Evolutionary conservation across 345 rosid genomes (phyloP), one percentile per base, ranked within the genome.

Genomic region (Moricandia moricandioides): DNA sequence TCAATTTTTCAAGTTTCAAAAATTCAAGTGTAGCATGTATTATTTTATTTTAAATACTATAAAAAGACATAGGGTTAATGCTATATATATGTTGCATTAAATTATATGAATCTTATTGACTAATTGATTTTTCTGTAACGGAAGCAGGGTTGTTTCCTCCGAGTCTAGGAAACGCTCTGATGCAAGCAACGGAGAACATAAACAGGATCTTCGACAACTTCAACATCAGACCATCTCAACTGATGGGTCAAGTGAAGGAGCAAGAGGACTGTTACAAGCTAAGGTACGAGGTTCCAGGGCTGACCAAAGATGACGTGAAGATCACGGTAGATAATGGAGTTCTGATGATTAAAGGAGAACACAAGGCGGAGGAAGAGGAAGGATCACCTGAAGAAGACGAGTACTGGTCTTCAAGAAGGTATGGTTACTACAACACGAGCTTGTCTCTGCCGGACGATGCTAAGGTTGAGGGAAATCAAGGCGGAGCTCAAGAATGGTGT

Each of bases 401-500:
- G 65, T 65, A 43, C 24, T 77, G 71, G 75, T 77, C 80, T 63
- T 63, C 75, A 0, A 88, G 7, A 89, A 89, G 81, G 18, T 89
- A 83, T 60, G 89, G 91, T 5, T 87, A 83, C 65, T 86, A 86
- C 54, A 83, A 88, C 78, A 87, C 91, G 27, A 88, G 88, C 83
- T 70, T 91, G 7, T 59, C 86, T 43, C 75, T 93, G 70, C 98
- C 97, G 33, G 88, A 87, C 8, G 97, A 93, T 77, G 97, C 89
- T 9, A 89, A 85, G 73, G 74, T 56, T 21, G 97, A 91, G 70
- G n/a, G 92, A 85, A 0, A 84, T 93, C 18, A 88, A 86, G 60
- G 97, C 97, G 0, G 97, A 89, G 82, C 73, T 89, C 79, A 93
- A 82, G 74, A 85, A 93, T 67, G 98, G 97, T 4, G 87, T 91